Base-by-base conservation (phyloP, 1,284 basidiomycete species). In the Anthracocystis walkeri region DNA sequence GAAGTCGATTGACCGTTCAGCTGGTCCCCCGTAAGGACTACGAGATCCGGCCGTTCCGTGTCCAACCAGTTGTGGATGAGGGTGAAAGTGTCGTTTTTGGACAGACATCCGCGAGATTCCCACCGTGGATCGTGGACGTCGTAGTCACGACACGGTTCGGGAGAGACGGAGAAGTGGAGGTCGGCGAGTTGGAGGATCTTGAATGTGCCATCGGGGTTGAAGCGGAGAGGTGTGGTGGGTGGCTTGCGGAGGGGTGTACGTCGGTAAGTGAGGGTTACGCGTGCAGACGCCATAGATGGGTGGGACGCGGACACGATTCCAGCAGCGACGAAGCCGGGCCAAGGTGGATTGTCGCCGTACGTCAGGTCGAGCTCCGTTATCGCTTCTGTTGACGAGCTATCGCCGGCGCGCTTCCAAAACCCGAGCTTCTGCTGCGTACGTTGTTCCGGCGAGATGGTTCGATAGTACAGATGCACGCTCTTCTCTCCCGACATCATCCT, bases 21-120 rank as follows among this genome's bases (percentile, higher is more conserved):
- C 64, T 83, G 82, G 61, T 87, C 86, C 0, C 84, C 85, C 6
- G 72, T 79, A n/a, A 85, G 58, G 7, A 97, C 91, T 33, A 97
- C 92, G 18, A 99, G 85, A 83, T 96, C 93, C 0, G 95, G 95
- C 78, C 92, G 90, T 86, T 96, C 94, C 10, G 87, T 86, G 58
- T 94, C 92, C 21, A 84, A 68, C 82, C 82, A 83, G 8, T n/a
- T 12, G 23, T 72, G 40, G 41, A 84, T 41, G 14, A 79, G 54
- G 0, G 75, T 29, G 6, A 79, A 33, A 5, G 80, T 83, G 27
- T 79, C 71, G 60, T 76, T 77, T 57, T 80, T 80, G 38, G 66
- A 58, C 10, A 75, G 46, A 59, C 80, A 80, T 0, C 25, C 58
- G 16, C 55, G 59, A 11, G 45, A 18, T 4, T 54, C 16, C 54